Evolutionary conservation across 345 rosid genomes (phyloP), one percentile per base, ranked within the genome.

Genomic region (Limnanthes douglasii): DNA sequence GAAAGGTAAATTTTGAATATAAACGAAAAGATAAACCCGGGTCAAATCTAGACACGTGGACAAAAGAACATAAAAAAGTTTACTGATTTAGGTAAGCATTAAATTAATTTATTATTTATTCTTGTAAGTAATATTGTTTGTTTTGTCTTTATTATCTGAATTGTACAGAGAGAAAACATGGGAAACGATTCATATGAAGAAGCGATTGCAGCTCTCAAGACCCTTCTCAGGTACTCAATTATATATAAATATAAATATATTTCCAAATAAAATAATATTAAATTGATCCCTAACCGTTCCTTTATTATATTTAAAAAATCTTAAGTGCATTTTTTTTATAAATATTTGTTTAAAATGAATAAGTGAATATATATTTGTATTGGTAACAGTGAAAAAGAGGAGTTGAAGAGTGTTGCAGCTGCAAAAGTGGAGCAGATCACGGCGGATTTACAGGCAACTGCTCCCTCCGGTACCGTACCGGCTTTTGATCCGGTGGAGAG

Each of bases 141-240:
- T n/a, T n/a, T n/a, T n/a, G n/a, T n/a, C n/a, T n/a, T n/a, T n/a
- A n/a, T n/a, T n/a, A n/a, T n/a, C n/a, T n/a, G n/a, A 11, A 19
- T 15, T 17, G 46, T 42, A 42, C 69, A 86, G 96, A 70, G 68
- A 44, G 70, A 75, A 64, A 77, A 72, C 23, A 86, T 86, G 97
- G 86, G 69, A 22, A 61, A 41, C 15, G 66, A 82, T 42, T 42
- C 86, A 26, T 86, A 86, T 46, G 63, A 82, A 28, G 75, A 86
- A 50, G 93, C 97, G 62, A 69, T 78, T 39, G 82, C 73, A 65
- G 74, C 70, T 52, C 97, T 86, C 51, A 75, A 75, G 75, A 82
- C 78, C 46, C 85, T 86, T 50, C 72, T 86, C 56, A 57, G 59
- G 97, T 82, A 46, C 18, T 11, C 17, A 31, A 8, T 45, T 23